Evolutionary conservation across 768 basidiomycete species (phyloP), one percentile per base, ranked within the genome.

Genomic region (Boletus rufocinnamomeus): DNA sequence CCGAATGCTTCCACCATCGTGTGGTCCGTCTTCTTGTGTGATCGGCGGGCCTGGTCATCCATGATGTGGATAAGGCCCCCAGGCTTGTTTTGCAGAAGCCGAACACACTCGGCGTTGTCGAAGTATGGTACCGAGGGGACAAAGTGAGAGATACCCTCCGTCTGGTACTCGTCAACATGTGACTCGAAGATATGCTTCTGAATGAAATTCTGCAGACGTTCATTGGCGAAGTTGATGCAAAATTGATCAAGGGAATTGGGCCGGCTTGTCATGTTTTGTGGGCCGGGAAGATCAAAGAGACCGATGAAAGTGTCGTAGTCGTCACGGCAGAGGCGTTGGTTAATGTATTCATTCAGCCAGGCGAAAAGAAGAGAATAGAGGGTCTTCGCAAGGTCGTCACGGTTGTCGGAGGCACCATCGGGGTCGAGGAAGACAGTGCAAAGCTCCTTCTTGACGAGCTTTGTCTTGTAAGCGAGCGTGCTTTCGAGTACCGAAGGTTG

Each of bases 321-420:
- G 40, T 98, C 95, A 25, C 87, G 85, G 78, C 95, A 97, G 17
- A 99, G 84, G 41, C 91, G 90, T 65, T 97, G 90, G 71, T 98
- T 98, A 78, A 98, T 88, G 69, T 93, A 84, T 69, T 98, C 97
- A 71, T 95, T 96, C 58, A 98, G 75, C 95, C 95, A 98, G 3
- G 93, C 87, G 67, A 98, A 98, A 21, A 98, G 82, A 3, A 99
- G 83, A 5, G 94, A 93, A 71, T 98, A 98, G 0, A 98, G 82
- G 0, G 92, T 90, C 72, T 94, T 89, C 21, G 95, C 93, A 38
- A 99, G 86, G 71, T 96, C 93, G 68, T 98, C 96, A 46, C 95
- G 80, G 64, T 98, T 97, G 67, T 91, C 88, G 0, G 92, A 88
- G 2, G 96, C 93, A 53, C 91, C 92, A 68, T 98, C 95, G 0